Evolutionary conservation across 2,329 filamentous ascomycete species (phyloP), one percentile per base, ranked within the genome.

Genomic region (Hypoxylon sp.): DNA sequence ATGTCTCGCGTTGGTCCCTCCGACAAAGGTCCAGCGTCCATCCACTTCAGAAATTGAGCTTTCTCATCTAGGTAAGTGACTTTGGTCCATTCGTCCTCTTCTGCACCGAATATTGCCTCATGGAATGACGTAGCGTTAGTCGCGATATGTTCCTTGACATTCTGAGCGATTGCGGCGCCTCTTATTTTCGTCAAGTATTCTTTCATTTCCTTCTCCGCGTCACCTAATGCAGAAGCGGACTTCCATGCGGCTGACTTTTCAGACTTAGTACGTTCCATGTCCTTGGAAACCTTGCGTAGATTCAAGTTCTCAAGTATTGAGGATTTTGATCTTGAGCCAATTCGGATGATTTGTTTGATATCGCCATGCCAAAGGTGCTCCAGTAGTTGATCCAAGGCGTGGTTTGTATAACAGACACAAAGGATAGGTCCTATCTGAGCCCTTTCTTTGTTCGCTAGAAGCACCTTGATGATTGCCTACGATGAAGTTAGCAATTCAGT

Each of bases 321-420:
- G 0, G 87, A 89, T 62, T 88, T 87, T 1, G 84, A 88, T 15
- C 83, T 82, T 0, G 82, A 83, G 0, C 91, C 90, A 6, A 92
- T 86, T 0, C 90, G 87, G 19, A 92, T 83, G 24, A 92, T 82
- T 5, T 86, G 80, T 0, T 76, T 68, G 2, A 86, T 75, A 0
- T 80, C 82, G 1, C 78, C 80, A 6, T 87, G 79, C 0, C 88
- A 60, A 0, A 92, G 76, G 65, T 90, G 85, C 70, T 91, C 86
- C 0, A 92, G 81, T 0, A 92, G 82, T 71, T 87, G 85, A 65
- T 87, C 86, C 0, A 87, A 69, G 0, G 84, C 84, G 55, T 86
- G 84, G 42, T 80, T 83, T 8, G 80, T 87, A 62, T 86, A 87
- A 67, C 84, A 86, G 15, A 86, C 82, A 66, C 80, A 84, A 2